Evolutionary conservation across 2,329 filamentous ascomycete genomes (phyloP).

Genomic region (Zymoseptoria crescenta): DNA sequence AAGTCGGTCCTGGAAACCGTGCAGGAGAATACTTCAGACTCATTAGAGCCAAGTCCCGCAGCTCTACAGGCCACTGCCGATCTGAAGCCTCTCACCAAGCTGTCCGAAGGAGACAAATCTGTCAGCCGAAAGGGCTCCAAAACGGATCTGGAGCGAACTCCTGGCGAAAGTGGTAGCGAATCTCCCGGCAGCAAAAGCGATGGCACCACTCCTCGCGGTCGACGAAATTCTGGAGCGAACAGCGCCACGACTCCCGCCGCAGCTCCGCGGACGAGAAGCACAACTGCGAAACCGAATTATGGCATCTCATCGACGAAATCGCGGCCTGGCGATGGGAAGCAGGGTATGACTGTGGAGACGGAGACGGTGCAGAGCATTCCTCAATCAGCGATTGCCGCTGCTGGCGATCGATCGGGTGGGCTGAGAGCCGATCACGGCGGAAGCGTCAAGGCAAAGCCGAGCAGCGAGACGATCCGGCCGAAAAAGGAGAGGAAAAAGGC

Average conservation of each 20-base stretch:
- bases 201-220: conserved; percentile 17
- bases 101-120: conserved; percentile 33
- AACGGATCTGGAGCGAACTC: conserved; percentile 21
- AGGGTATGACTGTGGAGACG: conserved; percentile 95
- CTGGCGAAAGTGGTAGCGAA: conserved; percentile 56
- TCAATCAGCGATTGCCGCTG: conserved; percentile 62
- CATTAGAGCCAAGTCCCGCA: conserved; percentile 62
- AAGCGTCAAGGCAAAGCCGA: conserved; percentile 76
- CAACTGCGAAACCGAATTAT: conserved; percentile 59
- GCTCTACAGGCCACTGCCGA: conserved; percentile 26
- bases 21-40: conserved; percentile 41
- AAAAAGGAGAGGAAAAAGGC: conserved; percentile 86
- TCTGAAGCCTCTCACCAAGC: conserved; percentile 23
- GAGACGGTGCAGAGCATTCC: conserved; percentile 90
- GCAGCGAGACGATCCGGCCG: conserved; percentile 90
- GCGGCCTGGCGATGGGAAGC: conserved; percentile 65
- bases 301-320: conserved; percentile 56
- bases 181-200: conserved; percentile 52
- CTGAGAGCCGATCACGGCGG: conserved; percentile 58
- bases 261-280: conserved; percentile 16
- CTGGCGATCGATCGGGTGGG: conserved; percentile 47
- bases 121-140: conserved; percentile 18
- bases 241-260: conserved; percentile 3
- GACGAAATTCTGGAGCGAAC: conserved; percentile 25
- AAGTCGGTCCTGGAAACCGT: conserved; percentile 73